phyloP scores from a whole-genome alignment of 2,329 filamentous ascomycete genomes.

The Fusarium miscanthi region DNA sequence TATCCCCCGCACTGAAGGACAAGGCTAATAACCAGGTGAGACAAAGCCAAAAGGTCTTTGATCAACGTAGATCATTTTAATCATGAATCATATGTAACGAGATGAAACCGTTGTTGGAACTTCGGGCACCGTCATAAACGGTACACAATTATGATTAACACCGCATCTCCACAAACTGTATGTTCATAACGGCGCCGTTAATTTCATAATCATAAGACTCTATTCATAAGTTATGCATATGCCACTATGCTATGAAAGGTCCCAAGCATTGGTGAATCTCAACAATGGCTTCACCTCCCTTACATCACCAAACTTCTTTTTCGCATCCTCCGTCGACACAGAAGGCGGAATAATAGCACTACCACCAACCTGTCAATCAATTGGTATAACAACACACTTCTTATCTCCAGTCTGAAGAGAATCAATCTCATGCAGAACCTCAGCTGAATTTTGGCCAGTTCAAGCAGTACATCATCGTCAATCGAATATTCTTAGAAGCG shows the following conservation, averaged over 20 bases:
- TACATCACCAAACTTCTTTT: slow-evolving; percentile 84
- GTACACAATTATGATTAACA: accelerated
- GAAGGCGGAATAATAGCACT: slow-evolving; percentile 90
- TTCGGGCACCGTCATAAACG: accelerated
- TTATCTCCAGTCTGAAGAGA: slow-evolving; percentile 85
- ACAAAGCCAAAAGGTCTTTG: not conserved
- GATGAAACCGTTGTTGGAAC: not conserved
- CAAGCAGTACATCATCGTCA: slow-evolving; percentile 92
- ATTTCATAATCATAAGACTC: not conserved
- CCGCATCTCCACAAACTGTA: accelerated
- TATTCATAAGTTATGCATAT: accelerated
- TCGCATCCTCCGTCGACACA: slow-evolving; percentile 84
- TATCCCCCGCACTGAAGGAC: not conserved
- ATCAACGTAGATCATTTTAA: accelerated
- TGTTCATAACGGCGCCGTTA: accelerated
- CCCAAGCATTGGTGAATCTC: slow-evolving; percentile 66
- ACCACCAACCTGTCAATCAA: slow-evolving; percentile 88
- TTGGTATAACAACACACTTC: slow-evolving; percentile 85
- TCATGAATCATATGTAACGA: not conserved
- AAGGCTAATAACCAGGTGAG: not conserved
- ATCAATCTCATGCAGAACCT: slow-evolving; percentile 81
- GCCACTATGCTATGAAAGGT: accelerated
- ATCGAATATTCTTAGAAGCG: slow-evolving; percentile 89
- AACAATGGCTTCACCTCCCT: slow-evolving; percentile 75
- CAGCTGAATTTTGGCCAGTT: slow-evolving; percentile 82